These are phyloP conservation scores for Pelagomonas calceolata DNA, from an alignment of 108 stramenopile species.

Conservation along the genomic window DNA sequence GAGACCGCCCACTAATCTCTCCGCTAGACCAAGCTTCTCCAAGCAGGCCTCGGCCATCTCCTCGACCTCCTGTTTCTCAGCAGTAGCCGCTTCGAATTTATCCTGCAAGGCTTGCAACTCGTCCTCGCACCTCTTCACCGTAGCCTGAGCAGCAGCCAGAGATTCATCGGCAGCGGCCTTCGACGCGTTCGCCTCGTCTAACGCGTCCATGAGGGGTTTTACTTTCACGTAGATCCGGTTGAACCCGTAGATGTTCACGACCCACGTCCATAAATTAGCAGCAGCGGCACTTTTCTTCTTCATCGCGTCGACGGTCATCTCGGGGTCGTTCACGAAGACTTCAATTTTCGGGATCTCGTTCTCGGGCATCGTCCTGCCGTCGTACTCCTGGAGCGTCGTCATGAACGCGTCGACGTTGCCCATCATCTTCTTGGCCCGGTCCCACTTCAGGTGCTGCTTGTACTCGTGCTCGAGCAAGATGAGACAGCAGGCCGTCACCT, in stretches of 20 bases:
- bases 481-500: constrained; percentile 66
- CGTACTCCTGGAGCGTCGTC: constrained; percentile 53
- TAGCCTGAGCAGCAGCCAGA: constrained; percentile 55
- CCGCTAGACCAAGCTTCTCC: constrained; percentile 56
- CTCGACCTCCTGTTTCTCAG: constrained; percentile 69
- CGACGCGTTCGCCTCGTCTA: constrained; percentile 56
- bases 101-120: constrained; percentile 40
- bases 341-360: constrained; percentile 47
- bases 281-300: constrained; percentile 69
- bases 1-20: constrained; percentile 69
- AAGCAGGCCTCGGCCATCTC: constrained; percentile 57
- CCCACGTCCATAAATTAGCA: constrained; percentile 73
- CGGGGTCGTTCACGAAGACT: constrained; percentile 42
- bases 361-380: constrained; percentile 59
- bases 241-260: constrained; percentile 68
- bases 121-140: constrained; percentile 44
- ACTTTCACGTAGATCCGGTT: constrained; percentile 85
- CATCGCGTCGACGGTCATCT: constrained; percentile 66
- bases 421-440: constrained; percentile 80
- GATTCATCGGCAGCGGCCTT: constrained; percentile 57
- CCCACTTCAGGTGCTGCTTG: constrained; percentile 62
- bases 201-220: constrained; percentile 72
- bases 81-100: constrained; percentile 50
- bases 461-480: constrained; percentile 74
- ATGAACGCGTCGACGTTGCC: constrained; percentile 68